Evolutionary conservation across 106 monocot species (phyloP).

Genomic region (Allium cepa): DNA sequence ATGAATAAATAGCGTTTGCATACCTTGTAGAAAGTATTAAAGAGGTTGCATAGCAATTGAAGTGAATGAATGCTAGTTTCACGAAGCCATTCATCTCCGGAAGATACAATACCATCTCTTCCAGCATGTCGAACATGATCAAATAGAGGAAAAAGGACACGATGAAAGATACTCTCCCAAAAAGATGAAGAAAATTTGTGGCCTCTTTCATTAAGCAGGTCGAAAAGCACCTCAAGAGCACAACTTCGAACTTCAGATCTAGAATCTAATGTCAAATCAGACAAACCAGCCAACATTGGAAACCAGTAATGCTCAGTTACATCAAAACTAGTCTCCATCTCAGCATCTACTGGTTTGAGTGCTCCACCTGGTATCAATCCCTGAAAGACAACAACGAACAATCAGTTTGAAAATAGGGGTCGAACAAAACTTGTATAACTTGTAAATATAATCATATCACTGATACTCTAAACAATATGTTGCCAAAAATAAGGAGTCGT

Average conservation of each 20-base stretch:
- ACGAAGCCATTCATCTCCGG: slow-evolving; percentile 86
- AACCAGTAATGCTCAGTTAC: slow-evolving; percentile 98
- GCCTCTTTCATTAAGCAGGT: slow-evolving; percentile 96
- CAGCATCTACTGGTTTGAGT: slow-evolving; percentile 65
- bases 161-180: slow-evolving; percentile 92
- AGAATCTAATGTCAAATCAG: slow-evolving; percentile 84
- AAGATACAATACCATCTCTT: slow-evolving; percentile 63
- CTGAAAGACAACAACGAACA: slow-evolving; percentile 24
- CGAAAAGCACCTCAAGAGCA: slow-evolving; percentile 97
- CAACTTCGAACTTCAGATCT: slow-evolving; percentile 87
- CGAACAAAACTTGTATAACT: too few relatives aligned
- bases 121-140: slow-evolving; percentile 89
- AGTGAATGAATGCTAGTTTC: slow-evolving; percentile 97
- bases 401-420: neutral
- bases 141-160: slow-evolving; percentile 94
- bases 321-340: slow-evolving; percentile 46
- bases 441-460: too few relatives aligned
- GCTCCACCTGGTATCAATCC: slow-evolving; percentile 92
- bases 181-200: slow-evolving; percentile 86
- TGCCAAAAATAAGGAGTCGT: too few relatives aligned
- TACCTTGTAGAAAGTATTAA: slow-evolving; percentile 97
- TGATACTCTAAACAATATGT: too few relatives aligned
- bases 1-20: neutral
- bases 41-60: slow-evolving; percentile 95
- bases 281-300: slow-evolving; percentile 91